A percentile compares a stretch with the other conserved stretches of the same genome.
Conservation (phyloP, 176 grass and related monocot genomes). For the Oryza meridionalis region DNA sequence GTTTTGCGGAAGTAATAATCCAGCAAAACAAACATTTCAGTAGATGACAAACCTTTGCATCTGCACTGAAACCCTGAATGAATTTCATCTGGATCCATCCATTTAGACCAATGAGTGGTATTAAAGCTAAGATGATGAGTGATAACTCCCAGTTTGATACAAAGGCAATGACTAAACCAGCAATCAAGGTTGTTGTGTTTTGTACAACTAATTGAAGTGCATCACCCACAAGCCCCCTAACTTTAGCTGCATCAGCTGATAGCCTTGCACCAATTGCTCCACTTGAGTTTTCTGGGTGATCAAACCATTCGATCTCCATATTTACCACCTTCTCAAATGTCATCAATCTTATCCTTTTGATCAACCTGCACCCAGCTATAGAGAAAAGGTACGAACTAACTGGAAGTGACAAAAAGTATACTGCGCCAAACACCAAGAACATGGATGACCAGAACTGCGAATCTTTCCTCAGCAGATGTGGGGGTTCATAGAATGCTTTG, state of each 20-base stretch:
- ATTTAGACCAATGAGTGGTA: slow-evolving; percentile 89
- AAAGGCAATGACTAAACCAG: slow-evolving; percentile 86
- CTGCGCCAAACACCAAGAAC: slow-evolving; percentile 80
- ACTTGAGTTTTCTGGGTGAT: slow-evolving; percentile 80
- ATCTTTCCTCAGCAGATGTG: slow-evolving; percentile 70
- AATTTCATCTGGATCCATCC: slow-evolving; percentile 95
- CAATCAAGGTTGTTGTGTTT: slow-evolving; percentile 74
- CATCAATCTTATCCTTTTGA: slow-evolving; percentile 88
- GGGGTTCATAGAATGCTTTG: slow-evolving; percentile 74
- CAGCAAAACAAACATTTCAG: background rate
- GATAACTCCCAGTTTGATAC: slow-evolving; percentile 82
- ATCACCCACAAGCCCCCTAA: slow-evolving; percentile 86
- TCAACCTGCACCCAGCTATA: slow-evolving; percentile 76
- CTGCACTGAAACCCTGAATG: slow-evolving; percentile 82
- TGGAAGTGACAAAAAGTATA: slow-evolving; percentile 76
- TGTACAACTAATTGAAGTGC: slow-evolving; percentile 83
- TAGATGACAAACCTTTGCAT: slow-evolving; percentile 73
- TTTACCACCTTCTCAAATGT: slow-evolving; percentile 93
- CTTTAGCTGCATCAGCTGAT: slow-evolving; percentile 80
- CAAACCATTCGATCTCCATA: slow-evolving; percentile 94
- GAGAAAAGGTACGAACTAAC: slow-evolving; percentile 84
- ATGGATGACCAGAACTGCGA: slow-evolving; percentile 89
- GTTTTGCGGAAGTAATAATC: slow-evolving; percentile 22
- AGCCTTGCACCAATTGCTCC: slow-evolving; percentile 84
- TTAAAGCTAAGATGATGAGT: slow-evolving; percentile 79